Conservation (phyloP, 2,329 filamentous ascomycete species). For the Hymenoscyphus fructigenus region DNA sequence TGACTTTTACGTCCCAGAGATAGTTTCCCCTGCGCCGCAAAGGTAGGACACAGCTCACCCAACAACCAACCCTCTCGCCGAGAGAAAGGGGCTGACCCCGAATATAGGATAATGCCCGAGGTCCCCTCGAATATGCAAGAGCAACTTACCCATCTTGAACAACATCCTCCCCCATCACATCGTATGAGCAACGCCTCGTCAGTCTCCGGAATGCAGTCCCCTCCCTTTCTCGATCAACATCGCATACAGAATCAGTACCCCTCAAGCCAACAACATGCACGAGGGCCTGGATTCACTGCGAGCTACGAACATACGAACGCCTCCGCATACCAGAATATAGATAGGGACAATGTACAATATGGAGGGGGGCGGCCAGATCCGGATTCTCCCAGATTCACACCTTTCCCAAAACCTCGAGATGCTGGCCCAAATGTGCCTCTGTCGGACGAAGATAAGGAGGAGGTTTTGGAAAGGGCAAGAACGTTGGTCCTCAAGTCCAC, state of each 20-base stretch:
- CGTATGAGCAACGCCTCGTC: conserved; percentile 24
- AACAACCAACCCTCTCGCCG: not conserved
- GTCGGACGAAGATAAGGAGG: conserved; percentile 91
- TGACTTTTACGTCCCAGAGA: conserved; percentile 67
- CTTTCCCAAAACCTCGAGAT: conserved; percentile 80
- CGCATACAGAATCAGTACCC: conserved; percentile 15
- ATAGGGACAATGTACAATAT: conserved; percentile 20
- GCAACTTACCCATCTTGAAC: conserved; percentile 87
- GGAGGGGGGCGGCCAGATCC: conserved; percentile 19
- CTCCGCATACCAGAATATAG: conserved; percentile 36
- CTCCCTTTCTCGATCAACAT: conserved; percentile 14
- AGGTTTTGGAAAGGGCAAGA: conserved; percentile 81
- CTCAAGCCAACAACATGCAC: conserved; percentile 20
- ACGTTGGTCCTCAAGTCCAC: conserved; percentile 85
- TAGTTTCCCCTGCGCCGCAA: conserved; percentile 69
- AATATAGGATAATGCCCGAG: conserved; percentile 83
- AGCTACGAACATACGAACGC: conserved; percentile 38
- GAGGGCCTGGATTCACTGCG: conserved; percentile 30
- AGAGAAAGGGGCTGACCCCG: not conserved
- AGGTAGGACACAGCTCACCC: conserved; percentile 48
- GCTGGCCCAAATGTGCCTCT: conserved; percentile 85
- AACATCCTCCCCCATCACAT: conserved; percentile 51
- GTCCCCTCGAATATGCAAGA: conserved; percentile 97
- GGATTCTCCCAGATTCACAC: conserved; percentile 74
- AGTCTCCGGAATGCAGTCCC: conserved; percentile 9